Conservation (phyloP, 306 rosid species). For the Acacia confusa region DNA sequence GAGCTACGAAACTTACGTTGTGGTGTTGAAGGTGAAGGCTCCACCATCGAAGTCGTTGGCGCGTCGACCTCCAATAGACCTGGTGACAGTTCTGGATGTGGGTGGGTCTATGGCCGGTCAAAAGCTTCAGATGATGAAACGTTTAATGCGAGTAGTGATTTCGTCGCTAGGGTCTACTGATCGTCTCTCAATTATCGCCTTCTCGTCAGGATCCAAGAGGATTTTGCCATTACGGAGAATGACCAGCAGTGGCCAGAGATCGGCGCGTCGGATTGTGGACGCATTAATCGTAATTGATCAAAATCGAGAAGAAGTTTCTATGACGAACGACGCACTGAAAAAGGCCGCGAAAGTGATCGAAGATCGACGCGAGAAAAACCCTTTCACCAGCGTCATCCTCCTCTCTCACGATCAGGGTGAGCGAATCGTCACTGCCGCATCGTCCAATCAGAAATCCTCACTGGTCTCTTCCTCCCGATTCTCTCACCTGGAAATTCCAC, state of each 20-base stretch:
- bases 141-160: constrained; percentile 56
- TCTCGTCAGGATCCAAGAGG: constrained; percentile 80
- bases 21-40: constrained; percentile 65
- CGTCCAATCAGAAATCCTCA: constrained; percentile 20
- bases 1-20: constrained; percentile 64
- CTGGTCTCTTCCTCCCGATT: constrained; percentile 57
- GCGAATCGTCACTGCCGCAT: constrained; percentile 20
- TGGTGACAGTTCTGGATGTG: constrained; percentile 76
- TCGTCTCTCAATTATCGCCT: constrained; percentile 84
- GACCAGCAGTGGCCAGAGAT: constrained; percentile 67
- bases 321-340: constrained; percentile 72
- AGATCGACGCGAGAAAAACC: constrained; percentile 84
- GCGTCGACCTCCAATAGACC: constrained; percentile 66
- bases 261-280: constrained; percentile 58
- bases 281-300: constrained; percentile 55
- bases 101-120: constrained; percentile 47
- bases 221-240: constrained; percentile 65
- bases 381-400: constrained; percentile 62
- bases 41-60: constrained; percentile 36
- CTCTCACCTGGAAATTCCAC: constrained; percentile 53
- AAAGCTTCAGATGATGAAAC: constrained; percentile 71
- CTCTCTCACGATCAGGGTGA: constrained; percentile 47
- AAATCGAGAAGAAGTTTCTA: constrained; percentile 40
- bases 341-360: constrained; percentile 87
- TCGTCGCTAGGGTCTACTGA: constrained; percentile 69